Base-by-base conservation (phyloP, 1,139 yeast genomes). In the Geotrichum reessii region DNA sequence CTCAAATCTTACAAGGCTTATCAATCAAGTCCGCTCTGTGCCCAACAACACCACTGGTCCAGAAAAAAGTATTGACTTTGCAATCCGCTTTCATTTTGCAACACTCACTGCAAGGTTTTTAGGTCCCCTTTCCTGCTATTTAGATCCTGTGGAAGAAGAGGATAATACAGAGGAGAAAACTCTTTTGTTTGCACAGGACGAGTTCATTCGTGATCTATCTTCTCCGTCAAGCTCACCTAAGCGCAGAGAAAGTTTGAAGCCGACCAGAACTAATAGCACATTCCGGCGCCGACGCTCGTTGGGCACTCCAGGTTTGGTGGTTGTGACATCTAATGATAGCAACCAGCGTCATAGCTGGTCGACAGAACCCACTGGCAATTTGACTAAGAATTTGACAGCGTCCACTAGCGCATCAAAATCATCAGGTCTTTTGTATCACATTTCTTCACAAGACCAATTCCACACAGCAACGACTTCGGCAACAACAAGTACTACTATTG, bases 1-100 rank as follows among this genome's bases (percentile, higher is more conserved):
- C 5, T 51, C 50, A 12, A 42, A 37, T 5, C 47, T 55, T 3
- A 46, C 25, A 3, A 2, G 55, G 19, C 50, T 44, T 11, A 52
- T 52, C 33, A 8, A 25, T 22, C 50, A 46, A 17, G 50, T 49
- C 6, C 55, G 47, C 28, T 44, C 55, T 5, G 19, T 12, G 22
- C n/a, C 50, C 1, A 24, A 19, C 28, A 27, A 31, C 5, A 27
- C 24, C 19, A 37, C 47, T 3, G 33, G 42, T 2, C 51, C 47
- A 12, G 55, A 52, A 6, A 58, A 56, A 37, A 53, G 55, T n/a
- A 49, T 58, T 11, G 61, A 58, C 47, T 55, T 58, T 56, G 53
- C 53, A 11, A 58, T 58, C 22, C 51, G 61, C 12, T 58, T 56
- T 40, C 59, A 58, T 56, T 58, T 58, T 51, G 61, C 61, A 5